phyloP scores from a whole-genome alignment of 2,329 filamentous ascomycete species.

The Sporothrix phasma region DNA sequence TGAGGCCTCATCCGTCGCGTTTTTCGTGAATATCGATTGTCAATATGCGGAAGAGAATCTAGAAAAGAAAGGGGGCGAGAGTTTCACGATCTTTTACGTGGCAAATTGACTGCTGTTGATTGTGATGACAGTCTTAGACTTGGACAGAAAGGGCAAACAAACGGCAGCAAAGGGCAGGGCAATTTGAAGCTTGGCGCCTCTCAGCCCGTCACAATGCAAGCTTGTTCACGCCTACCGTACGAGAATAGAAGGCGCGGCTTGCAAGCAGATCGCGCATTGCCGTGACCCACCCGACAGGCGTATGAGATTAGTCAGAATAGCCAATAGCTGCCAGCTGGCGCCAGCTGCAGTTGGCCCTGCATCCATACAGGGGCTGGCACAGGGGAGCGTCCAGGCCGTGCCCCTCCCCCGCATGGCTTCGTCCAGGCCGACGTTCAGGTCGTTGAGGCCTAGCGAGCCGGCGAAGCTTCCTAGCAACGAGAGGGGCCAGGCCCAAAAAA shows the following conservation, averaged over 20 bases:
- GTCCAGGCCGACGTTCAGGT: neutral
- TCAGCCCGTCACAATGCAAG: slow-evolving; percentile 1
- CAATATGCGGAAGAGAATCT: neutral
- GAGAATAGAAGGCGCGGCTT: slow-evolving; percentile 10
- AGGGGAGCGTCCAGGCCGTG: neutral
- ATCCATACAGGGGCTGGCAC: neutral
- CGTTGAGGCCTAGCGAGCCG: neutral
- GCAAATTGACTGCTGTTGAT: neutral
- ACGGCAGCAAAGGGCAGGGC: neutral
- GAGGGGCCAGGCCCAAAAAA: neutral
- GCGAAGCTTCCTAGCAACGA: slow-evolving; percentile 15
- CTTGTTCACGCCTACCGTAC: neutral
- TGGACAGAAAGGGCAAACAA: too few species aligned
- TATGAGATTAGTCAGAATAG: slow-evolving; percentile 5
- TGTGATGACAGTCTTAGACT: neutral
- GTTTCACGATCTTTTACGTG: neutral
- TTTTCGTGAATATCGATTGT: neutral
- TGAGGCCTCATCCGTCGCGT: neutral
- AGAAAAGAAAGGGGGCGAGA: neutral
- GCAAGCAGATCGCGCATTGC: slow-evolving; percentile 10
- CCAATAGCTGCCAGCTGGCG: slow-evolving; percentile 1
- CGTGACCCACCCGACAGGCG: neutral
- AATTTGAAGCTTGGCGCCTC: neutral
- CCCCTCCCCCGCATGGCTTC: slow-evolving; percentile 15
- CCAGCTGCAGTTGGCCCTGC: slow-evolving; percentile 1